Evolutionary conservation across 2,329 filamentous ascomycete genomes (phyloP).

Genomic region (Bipolaris zeicola): DNA sequence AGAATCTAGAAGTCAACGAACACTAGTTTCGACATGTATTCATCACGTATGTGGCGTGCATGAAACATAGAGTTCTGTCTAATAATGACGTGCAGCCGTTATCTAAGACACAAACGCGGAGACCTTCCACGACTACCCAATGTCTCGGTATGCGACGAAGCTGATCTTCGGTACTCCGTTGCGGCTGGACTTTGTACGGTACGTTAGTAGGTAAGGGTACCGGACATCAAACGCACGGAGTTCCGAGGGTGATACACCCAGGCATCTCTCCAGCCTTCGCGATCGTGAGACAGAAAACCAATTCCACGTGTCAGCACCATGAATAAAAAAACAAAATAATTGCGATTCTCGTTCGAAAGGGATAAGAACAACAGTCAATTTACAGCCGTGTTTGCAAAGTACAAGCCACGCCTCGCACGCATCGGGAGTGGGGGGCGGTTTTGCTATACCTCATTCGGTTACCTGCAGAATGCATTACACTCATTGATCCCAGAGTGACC

Average conservation of each 20-base stretch:
- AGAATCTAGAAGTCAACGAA: background rate
- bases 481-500: slow-evolving; percentile 13
- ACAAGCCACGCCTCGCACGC: background rate
- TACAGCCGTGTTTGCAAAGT: background rate
- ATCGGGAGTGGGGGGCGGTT: slow-evolving; percentile 1
- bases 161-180: background rate
- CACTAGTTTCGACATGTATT: background rate
- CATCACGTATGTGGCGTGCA: background rate
- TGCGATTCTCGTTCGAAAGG: background rate
- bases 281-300: background rate
- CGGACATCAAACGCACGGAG: slow-evolving; percentile 3
- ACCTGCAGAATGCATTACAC: slow-evolving; percentile 6
- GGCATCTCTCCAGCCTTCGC: background rate
- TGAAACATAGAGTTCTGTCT: background rate
- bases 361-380: background rate
- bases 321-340: background rate
- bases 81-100: background rate
- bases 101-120: background rate
- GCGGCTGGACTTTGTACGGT: background rate
- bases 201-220: background rate
- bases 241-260: slow-evolving; percentile 1
- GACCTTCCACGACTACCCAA: background rate
- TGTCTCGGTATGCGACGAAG: background rate
- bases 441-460: slow-evolving; percentile 5
- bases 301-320: background rate